Base-by-base conservation (phyloP, 345 rosid genomes). In the thale cress (Arabidopsis thaliana) region DNA sequence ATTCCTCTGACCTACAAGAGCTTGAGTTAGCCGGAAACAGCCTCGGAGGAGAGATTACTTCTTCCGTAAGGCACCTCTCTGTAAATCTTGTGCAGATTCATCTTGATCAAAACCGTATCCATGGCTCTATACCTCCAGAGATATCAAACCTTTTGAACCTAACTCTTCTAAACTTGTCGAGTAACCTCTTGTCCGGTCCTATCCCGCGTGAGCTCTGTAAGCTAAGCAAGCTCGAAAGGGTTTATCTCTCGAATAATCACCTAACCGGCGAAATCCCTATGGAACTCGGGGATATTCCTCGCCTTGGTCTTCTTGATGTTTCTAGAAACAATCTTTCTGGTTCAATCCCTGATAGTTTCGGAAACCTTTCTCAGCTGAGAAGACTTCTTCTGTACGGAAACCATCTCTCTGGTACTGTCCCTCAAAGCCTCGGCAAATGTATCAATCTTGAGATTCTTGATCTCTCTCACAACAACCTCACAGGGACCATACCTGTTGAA, bases 271-370 rank as follows among this genome's bases (percentile, higher is more conserved):
- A 85, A 64, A 87, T 94, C 74, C 99, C 99, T 1, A 42, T 71
- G 0, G 92, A 86, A 44, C 76, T 91, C 8, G 99, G 97, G 0
- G 79, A 82, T n/a, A 82, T 87, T 71, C 82, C 93, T 16, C 89
- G 79, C 71, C 77, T 94, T 13, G 99, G 99, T 25, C 96, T 95
- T 28, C 84, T 91, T 42, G 97, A 95, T 68, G 74, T 95, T 61
- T 95, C 99, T 0, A 83, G 72, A 70, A 95, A 95, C 91, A 84
- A 81, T 73, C 90, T 95, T 63, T 85, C 97, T 5, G 97, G 97
- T 50, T 78, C 84, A 5, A 82, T 95, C 59, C 97, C 99, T 0
- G 92, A 95, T 71, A 88, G 81, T 78, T 90, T 94, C 12, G 86
- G 90, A 12, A 85, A 89, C 65, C 92, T 88, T 59, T 78, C 86